Evolutionary conservation across 1,284 basidiomycete species (phyloP).

Genomic region (Pyrrhoderma noxium): DNA sequence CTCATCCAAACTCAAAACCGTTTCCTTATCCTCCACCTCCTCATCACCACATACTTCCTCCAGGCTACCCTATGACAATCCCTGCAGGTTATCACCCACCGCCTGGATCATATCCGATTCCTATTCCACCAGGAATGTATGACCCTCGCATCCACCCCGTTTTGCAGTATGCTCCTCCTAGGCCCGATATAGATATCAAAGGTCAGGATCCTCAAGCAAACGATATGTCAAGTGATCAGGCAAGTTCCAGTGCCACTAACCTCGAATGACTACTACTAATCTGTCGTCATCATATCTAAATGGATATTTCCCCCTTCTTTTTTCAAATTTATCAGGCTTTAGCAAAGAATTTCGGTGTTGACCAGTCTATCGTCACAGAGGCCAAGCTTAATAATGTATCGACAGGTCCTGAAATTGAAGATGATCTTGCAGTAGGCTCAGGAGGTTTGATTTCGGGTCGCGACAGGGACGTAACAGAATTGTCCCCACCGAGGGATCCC

Average conservation of each 20-base stretch:
- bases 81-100: constrained; percentile 29
- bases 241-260: constrained; percentile 23
- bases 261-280: no score
- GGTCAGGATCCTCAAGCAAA: constrained; percentile 70
- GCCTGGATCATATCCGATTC: constrained; percentile 22
- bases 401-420: constrained; percentile 54
- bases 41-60: constrained; percentile 7
- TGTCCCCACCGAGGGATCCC: constrained; percentile 52
- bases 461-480: constrained; percentile 49
- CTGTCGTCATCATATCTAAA: neutral
- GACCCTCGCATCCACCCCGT: constrained; percentile 45
- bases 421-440: constrained; percentile 69
- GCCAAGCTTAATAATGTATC: constrained; percentile 42
- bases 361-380: constrained; percentile 57
- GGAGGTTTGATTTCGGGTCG: constrained; percentile 60
- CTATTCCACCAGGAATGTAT: constrained; percentile 33
- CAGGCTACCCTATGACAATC: constrained; percentile 34
- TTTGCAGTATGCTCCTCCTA: constrained; percentile 38
- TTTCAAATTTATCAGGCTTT: constrained; percentile 45
- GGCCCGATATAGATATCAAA: constrained; percentile 40
- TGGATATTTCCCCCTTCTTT: constrained; percentile 7
- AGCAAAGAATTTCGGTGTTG: constrained; percentile 72
- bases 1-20: constrained; percentile 38
- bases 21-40: constrained; percentile 36
- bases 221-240: constrained; percentile 65